A percentile compares a stretch with the other conserved stretches of the same genome.
phyloP scores from a whole-genome alignment of 1,139 yeast genomes.

The Tardiomyces depauwii region DNA sequence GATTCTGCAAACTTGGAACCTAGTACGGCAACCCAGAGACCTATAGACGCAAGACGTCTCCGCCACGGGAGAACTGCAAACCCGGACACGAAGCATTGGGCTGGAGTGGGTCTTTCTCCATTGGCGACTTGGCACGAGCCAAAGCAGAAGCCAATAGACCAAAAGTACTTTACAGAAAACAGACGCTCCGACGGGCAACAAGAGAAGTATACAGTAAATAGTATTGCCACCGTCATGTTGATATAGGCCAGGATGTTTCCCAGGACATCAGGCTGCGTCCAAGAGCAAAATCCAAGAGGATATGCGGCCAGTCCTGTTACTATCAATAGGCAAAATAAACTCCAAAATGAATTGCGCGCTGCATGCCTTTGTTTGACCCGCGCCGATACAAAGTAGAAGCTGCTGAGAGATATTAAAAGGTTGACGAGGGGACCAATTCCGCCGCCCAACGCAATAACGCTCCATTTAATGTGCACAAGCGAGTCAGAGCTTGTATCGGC shows the following conservation, averaged over 20 bases:
- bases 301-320: constrained; percentile 56
- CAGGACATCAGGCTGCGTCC: constrained; percentile 34
- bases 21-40: constrained; percentile 61
- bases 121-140: constrained; percentile 33
- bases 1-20: constrained; percentile 69
- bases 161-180: constrained; percentile 25
- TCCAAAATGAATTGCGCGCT: constrained; percentile 31
- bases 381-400: constrained; percentile 50
- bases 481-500: constrained; percentile 66
- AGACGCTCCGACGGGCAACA: constrained; percentile 9
- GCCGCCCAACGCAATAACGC: constrained; percentile 67
- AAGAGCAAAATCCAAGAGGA: constrained; percentile 38
- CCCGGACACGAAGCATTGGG: constrained; percentile 34
- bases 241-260: constrained; percentile 44
- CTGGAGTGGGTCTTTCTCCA: constrained; percentile 19
- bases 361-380: no score
- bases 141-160: constrained; percentile 43
- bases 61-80: constrained; percentile 44
- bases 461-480: constrained; percentile 45
- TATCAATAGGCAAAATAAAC: constrained; percentile 30
- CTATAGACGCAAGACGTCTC: constrained; percentile 44
- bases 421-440: constrained; percentile 54
- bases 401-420: constrained; percentile 50
- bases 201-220: constrained; percentile 53
- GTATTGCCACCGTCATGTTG: constrained; percentile 49